Evolutionary conservation across 441 rosid genomes (phyloP), one percentile per base, ranked within the genome.

Genomic region (Bocquillonia castaneifolia): DNA sequence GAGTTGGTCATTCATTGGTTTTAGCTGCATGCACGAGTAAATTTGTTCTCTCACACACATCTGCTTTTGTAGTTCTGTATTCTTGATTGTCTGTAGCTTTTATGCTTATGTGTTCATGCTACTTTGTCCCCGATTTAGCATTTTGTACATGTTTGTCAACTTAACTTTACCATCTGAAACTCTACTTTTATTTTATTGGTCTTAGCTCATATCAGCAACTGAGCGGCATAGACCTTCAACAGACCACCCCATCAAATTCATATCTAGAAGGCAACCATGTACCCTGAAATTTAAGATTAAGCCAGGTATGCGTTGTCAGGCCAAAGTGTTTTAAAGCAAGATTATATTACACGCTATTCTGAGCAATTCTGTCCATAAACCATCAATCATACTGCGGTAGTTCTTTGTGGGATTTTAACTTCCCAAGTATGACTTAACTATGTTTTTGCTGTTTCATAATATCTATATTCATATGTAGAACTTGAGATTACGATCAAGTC

Each of bases 171-270:
- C 47, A 50, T 36, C 28, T 52, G 17, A 62, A 32, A 13, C 23
- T 59, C 36, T 13, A 34, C 42, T 76, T 63, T 48, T 34, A 55
- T 58, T 75, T 54, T 32, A 52, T 47, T 79, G 37, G 45, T 73
- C 37, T 69, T 84, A 93, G 97, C 82, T 87, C 51, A 91, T 91
- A 53, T 93, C 99, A 31, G 87, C 96, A 61, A 81, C 85, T 59
- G 97, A 93, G 65, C 82, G 96, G 47, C 96, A 80, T 70, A 83
- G 89, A 56, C 95, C 83, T 62, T 78, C 88, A 14, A 82, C 89
- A 31, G 96, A 93, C 71, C 88, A 88, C 60, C 96, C 97, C 69
- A 88, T 93, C 74, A 93, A 88, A 82, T 93, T 91, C 83, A 87
- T 81, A 58, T 77, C 87, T 14, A 78, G 99, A 78, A 85, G 91